Evolutionary conservation across 192 early-diverging fungal genomes (phyloP), one percentile per base, ranked within the genome.

Genomic region (Coemansia sp.): DNA sequence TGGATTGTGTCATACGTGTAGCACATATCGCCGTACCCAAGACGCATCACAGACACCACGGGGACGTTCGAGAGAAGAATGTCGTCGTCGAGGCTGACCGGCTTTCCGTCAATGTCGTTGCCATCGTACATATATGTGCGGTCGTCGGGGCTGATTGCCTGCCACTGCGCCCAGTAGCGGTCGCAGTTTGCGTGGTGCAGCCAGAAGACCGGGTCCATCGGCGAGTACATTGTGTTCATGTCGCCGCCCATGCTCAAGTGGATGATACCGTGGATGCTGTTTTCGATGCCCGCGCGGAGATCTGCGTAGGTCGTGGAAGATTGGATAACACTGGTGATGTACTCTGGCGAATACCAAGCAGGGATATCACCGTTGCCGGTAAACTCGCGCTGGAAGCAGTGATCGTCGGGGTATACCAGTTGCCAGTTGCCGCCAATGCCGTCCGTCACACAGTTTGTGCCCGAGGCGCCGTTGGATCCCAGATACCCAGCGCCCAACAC

Each of bases 161-260:
- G 87, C 84, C 85, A 87, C 46, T 72, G 64, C 32, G 70, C 67
- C 53, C 73, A 88, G 20, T 87, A 52, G 20, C 78, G 75, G 73
- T 86, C 88, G 49, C 87, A 74, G 65, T 83, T 84, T 34, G 78
- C 69, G 59, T 89, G 88, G 74, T 88, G 87, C 49, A 88, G 52
- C 68, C 74, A 87, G 72, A 89, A 89, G 20, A 87, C 62, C 1
- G 87, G 85, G 61, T 89, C 88, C 48, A 59, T 53, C 14, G 83
- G 71, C 49, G 85, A 82, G 62, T 74, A 71, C 73, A 85, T 82
- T 3, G 75, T 80, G 52, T 63, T 64, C 81, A 83, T 81, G 56
- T 84, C 84, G 34, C 76, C 81, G 38, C 70, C 65, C 59, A 84
- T n/a, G 11, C 62, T 64, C 50, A 81, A 41, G 54, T 84, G 83